Evolutionary conservation across 768 basidiomycete species (phyloP), one percentile per base, ranked within the genome.

Genomic region (Pleurotus djamor): DNA sequence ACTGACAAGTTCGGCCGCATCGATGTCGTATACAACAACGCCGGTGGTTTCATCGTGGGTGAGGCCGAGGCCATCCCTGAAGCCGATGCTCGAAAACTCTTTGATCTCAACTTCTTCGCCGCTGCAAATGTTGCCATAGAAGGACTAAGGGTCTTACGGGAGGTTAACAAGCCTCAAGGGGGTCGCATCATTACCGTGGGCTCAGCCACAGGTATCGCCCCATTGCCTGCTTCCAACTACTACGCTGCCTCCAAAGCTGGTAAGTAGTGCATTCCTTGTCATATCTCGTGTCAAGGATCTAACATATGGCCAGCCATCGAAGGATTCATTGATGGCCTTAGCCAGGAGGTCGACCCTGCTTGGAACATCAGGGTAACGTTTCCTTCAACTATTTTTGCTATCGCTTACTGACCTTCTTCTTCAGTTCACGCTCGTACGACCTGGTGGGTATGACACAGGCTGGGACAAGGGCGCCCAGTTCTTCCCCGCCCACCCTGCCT

Each of bases 301-400:
- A 28, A 33, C 34, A 33, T 41, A 54, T 59, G 37, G n/a, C 49
- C 60, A 76, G 76, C 76, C 10, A 54, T 76, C n/a, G 76, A 77
- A 57, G 76, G 74, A 16, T 61, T 78, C 34, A 74, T 71, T 2
- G 72, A 79, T 59, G 64, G 76, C 1, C 61, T 81, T 32, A 66
- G 65, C 4, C 63, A 67, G 44, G 80, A 82, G 59, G 58, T 80
- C 2, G 77, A 80, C 48, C 79, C 80, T 9, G 66, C 34, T 17
- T 82, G 80, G 80, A 78, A 80, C 52, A 79, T 81, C 64, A 79
- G 75, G 66, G 80, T 77, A 52, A n/a, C 70, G 44, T 45, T 14
- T 44, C 13, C 10, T 36, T 41, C 52, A 37, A 14, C 10, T 56
- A 37, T 16, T 16, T n/a, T 16, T 2, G 48, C 1, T 16, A 35